Conservation (phyloP, 371 early-diverging fungal species). For the Saksenaea vasiformis region DNA sequence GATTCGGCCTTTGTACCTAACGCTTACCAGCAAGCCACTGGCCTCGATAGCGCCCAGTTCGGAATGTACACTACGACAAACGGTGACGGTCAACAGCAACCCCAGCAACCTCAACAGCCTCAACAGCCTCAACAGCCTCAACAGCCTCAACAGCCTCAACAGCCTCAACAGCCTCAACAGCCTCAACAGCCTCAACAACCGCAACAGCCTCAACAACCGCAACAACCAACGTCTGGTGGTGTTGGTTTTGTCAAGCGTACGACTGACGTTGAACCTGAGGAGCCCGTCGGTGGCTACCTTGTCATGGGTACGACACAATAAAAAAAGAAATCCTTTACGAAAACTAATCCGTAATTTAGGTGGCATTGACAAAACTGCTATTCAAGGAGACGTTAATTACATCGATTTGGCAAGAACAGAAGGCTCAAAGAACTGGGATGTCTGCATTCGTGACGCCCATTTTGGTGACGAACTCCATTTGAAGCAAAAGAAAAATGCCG, state of each 20-base stretch:
- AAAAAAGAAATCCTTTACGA: neutral
- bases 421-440: slow-evolving; percentile 39
- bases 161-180: slow-evolving; percentile 1
- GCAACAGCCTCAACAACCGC: slow-evolving; percentile 3
- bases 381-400: slow-evolving; percentile 38
- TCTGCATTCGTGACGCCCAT: slow-evolving; percentile 40
- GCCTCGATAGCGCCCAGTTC: slow-evolving; percentile 40
- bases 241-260: slow-evolving; percentile 36
- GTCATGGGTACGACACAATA: slow-evolving; percentile 23
- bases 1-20: slow-evolving; percentile 43
- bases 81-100: slow-evolving; percentile 6
- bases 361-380: slow-evolving; percentile 39
- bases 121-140: neutral
- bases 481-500: slow-evolving; percentile 33
- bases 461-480: slow-evolving; percentile 31
- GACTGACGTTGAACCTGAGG: slow-evolving; percentile 8
- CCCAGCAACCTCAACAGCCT: neutral
- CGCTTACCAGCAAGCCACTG: slow-evolving; percentile 39
- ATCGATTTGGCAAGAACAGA: slow-evolving; percentile 28
- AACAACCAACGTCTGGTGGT: slow-evolving; percentile 28
- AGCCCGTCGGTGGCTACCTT: slow-evolving; percentile 38
- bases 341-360: slow-evolving; percentile 13
- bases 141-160: slow-evolving; percentile 6
- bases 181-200: neutral
- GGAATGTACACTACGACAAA: slow-evolving; percentile 40